Percentiles rank a stretch among this genome's conserved stretches.
These are phyloP conservation scores for Hamigera avellanea DNA, from an alignment of 495 filamentous ascomycete genomes.

Conservation along the genomic window DNA sequence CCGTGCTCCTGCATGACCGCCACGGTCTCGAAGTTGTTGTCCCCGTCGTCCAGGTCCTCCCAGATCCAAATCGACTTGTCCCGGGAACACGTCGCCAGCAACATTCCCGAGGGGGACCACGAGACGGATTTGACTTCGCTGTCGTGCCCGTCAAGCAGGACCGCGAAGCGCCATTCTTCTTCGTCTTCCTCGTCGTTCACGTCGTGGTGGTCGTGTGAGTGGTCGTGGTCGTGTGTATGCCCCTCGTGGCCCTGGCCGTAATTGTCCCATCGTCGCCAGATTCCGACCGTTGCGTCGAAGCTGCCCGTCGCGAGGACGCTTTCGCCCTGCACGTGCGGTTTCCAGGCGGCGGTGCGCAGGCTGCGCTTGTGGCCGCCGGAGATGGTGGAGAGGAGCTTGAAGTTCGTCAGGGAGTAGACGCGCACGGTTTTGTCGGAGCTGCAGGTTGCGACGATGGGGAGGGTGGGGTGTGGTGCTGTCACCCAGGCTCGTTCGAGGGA, in stretches of 20 bases:
- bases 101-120: conserved; percentile 68
- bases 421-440: conserved; percentile 76
- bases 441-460: conserved; percentile 81
- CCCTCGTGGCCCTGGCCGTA: conserved; percentile 22
- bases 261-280: conserved; percentile 65
- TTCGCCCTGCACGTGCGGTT: conserved; percentile 52
- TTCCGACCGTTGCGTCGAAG: conserved; percentile 81
- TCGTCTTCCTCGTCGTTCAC: conserved; percentile 46
- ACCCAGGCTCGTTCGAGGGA: conserved; percentile 72
- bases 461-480: conserved; percentile 70
- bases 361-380: conserved; percentile 83
- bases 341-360: conserved; percentile 73
- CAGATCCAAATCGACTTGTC: conserved; percentile 99
- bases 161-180: conserved; percentile 77
- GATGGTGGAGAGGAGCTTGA: conserved; percentile 65
- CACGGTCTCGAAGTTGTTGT: conserved; percentile 92
- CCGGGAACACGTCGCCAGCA: conserved; percentile 77
- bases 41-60: conserved; percentile 76
- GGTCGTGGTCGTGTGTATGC: conserved; percentile 5
- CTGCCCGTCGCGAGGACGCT: conserved; percentile 79
- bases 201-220: conserved; percentile 4
- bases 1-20: conserved; percentile 90
- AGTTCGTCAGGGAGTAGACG: conserved; percentile 73
- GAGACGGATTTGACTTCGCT: conserved; percentile 81
- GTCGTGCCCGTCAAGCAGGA: conserved; percentile 87